Conservation (phyloP, 1,284 basidiomycete species). For the Takashimella koratensis region DNA sequence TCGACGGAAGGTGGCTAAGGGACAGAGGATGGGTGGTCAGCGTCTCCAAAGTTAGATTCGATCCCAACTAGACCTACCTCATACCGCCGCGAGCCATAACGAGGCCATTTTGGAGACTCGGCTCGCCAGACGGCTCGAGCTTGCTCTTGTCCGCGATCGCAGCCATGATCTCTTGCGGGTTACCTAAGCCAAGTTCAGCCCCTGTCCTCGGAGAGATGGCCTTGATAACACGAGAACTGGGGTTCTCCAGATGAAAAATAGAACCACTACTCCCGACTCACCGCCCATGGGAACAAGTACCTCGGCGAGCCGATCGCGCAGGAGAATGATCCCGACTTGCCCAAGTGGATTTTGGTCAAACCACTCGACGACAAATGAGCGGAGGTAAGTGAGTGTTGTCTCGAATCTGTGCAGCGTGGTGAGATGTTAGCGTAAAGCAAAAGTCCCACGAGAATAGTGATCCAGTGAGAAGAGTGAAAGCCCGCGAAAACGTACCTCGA, state of each 20-base stretch:
- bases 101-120: constrained; percentile 91
- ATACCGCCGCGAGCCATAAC: constrained; percentile 91
- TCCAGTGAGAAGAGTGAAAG: no score
- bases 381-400: constrained; percentile 78
- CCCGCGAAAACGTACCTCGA: constrained; percentile 58
- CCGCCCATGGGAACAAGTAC: constrained; percentile 84
- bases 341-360: constrained; percentile 99
- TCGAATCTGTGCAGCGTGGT: constrained; percentile 61
- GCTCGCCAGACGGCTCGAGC: constrained; percentile 86
- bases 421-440: neutral
- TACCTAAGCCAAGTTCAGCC: no score
- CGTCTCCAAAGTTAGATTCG: neutral
- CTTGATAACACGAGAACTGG: neutral
- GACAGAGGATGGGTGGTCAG: neutral
- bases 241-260: no score
- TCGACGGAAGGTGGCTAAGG: constrained; percentile 81
- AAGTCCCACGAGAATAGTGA: no score
- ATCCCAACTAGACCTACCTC: constrained; percentile 57
- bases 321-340: constrained; percentile 90
- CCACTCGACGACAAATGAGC: constrained; percentile 92
- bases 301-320: constrained; percentile 83
- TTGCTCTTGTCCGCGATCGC: constrained; percentile 80
- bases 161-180: constrained; percentile 87
- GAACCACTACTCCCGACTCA: no score
- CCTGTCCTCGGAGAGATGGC: no score